phyloP scores from a whole-genome alignment of 2,329 filamentous ascomycete species.

The Stagonosporopsis rhizophila region DNA sequence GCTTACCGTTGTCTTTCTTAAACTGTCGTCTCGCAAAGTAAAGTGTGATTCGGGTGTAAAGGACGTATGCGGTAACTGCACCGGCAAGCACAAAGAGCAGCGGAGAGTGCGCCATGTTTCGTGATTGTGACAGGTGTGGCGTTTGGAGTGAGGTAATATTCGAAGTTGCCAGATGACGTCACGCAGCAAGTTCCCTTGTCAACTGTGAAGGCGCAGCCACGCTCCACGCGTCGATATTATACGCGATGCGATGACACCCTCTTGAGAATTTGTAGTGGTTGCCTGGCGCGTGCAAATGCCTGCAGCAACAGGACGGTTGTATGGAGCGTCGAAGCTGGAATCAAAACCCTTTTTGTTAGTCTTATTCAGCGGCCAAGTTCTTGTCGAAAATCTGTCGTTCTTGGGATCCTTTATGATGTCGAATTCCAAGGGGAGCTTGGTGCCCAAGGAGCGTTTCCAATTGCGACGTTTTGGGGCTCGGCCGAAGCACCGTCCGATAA shows the following conservation, averaged over 20 bases:
- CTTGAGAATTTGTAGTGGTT: neutral
- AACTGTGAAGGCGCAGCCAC: neutral
- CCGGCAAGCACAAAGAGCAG: constrained; percentile 39
- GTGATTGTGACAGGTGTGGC: neutral
- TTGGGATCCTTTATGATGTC: neutral
- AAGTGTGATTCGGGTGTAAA: constrained; percentile 44
- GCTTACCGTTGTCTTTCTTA: constrained; percentile 48
- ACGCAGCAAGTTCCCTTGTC: neutral
- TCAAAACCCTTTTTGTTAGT: neutral
- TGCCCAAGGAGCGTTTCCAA: neutral
- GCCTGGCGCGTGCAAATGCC: neutral
- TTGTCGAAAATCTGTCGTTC: neutral
- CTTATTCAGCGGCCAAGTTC: neutral
- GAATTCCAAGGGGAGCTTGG: neutral
- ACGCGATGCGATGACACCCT: neutral
- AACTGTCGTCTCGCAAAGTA: constrained; percentile 48
- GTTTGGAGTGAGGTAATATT: neutral
- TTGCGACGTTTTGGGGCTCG: neutral
- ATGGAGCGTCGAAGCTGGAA: neutral
- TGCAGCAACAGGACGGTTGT: neutral
- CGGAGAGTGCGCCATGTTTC: constrained; percentile 34
- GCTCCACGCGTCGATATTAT: neutral
- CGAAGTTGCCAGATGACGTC: neutral
- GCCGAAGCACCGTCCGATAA: neutral
- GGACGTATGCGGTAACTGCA: constrained; percentile 44